Conservation (phyloP, 2,329 filamentous ascomycete species). For the Neoascochyta sp. region DNA sequence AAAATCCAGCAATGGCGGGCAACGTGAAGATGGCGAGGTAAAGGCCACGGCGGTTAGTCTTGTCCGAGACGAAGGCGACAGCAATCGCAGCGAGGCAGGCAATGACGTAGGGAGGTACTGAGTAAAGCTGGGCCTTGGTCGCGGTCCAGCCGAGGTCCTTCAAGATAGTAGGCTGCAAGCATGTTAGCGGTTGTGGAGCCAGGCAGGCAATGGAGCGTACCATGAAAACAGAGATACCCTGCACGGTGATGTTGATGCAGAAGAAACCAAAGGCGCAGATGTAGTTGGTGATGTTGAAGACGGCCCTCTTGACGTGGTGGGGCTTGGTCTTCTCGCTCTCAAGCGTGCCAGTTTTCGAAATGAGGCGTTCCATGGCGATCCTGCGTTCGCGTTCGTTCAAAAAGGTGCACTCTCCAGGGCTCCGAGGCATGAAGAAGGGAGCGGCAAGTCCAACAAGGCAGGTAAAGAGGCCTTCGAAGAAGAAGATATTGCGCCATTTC, state of each 20-base stretch:
- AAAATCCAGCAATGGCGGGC: constrained; percentile 51
- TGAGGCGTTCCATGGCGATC: constrained; percentile 53
- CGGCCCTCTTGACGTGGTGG: constrained; percentile 50
- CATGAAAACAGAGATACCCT: constrained; percentile 43
- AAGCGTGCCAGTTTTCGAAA: constrained; percentile 47
- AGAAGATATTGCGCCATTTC: constrained; percentile 53
- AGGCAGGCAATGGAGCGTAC: constrained; percentile 15
- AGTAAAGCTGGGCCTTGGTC: constrained; percentile 39
- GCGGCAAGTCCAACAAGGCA: constrained; percentile 47
- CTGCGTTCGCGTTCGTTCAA: constrained; percentile 52
- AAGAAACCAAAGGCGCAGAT: constrained; percentile 58
- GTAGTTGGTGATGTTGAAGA: constrained; percentile 58
- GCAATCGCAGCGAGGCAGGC: constrained; percentile 36
- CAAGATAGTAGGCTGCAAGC: constrained; percentile 36
- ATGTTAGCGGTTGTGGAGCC: constrained; percentile 5
- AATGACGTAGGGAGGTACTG: constrained; percentile 40
- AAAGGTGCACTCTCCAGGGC: constrained; percentile 49
- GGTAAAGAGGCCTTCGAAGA: constrained; percentile 59
- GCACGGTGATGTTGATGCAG: constrained; percentile 59
- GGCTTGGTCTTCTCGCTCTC: constrained; percentile 48
- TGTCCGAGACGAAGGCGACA: constrained; percentile 37
- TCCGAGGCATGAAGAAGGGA: constrained; percentile 52
- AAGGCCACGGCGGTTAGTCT: constrained; percentile 38
- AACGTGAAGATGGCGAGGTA: constrained; percentile 36
- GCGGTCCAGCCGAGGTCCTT: constrained; percentile 37